Base-by-base conservation (phyloP, 164 flowering plant genomes). In the Nymphaea colorata region DNA sequence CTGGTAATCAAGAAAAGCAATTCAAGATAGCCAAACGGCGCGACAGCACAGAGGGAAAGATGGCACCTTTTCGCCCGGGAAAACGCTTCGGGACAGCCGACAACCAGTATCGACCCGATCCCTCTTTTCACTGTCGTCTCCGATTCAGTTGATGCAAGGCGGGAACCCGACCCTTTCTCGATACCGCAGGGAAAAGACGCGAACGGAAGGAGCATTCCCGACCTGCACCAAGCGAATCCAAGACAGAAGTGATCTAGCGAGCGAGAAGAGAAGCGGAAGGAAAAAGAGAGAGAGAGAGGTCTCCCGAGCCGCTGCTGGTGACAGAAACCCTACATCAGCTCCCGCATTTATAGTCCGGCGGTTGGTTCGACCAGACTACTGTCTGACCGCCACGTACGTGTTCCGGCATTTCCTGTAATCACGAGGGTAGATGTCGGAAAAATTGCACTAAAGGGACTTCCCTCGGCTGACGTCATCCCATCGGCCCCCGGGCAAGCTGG, bases 111-210 rank as follows among this genome's bases (percentile, higher is more conserved):
- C 57, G 57, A 8, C 14, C 57, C 57, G 57, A 51, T 51, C 57
- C 15, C 57, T 51, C 36, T 51, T 47, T 66, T 84, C 80, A 81
- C 80, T 73, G 74, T 76, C 61, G 83, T 69, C 83, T 83, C 93
- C 80, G 81, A 83, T 87, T 87, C 93, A 87, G 86, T 87, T 87
- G 93, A 87, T 87, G 90, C 93, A 87, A 87, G 87, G 88, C 90
- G 84, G 88, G 93, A 86, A 11, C n/a, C 3, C 41, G 4, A 45
- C 8, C 16, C 64, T 61, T 15, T 3, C 14, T 25, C 36, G 36
- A 25, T 25, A 25, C 36, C 36, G 36, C 36, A 25, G 36, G 16
- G 59, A 5, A 44, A 18, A 53, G 41, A 1, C 64, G 15, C 6
- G 41, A 18, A 41, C 42, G 18, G 60, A 66, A 63, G 70, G 61